Evolutionary conservation across 2,329 filamentous ascomycete genomes (phyloP).

Genomic region (Fusarium dimerum): DNA sequence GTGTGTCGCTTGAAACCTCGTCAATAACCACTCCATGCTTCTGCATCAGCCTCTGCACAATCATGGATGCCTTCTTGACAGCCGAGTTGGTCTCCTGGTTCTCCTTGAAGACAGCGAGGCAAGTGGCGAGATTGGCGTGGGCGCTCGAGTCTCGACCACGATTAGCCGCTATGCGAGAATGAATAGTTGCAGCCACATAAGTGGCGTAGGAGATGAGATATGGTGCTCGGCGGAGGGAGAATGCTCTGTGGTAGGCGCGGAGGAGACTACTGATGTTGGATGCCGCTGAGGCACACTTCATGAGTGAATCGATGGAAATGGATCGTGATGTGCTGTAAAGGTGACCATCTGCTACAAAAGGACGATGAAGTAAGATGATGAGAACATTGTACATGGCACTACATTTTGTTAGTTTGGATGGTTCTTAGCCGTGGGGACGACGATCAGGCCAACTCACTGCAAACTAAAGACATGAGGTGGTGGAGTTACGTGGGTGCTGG

Average conservation of each 20-base stretch:
- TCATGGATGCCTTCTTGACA: slow-evolving; percentile 45
- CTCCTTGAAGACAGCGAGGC: slow-evolving; percentile 47
- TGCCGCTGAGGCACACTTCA: slow-evolving; percentile 48
- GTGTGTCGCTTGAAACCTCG: slow-evolving; percentile 10
- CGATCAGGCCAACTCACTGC: slow-evolving; percentile 15
- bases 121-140: slow-evolving; percentile 42
- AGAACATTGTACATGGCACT: slow-evolving; percentile 52
- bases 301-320: slow-evolving; percentile 44
- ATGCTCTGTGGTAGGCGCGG: slow-evolving; percentile 45
- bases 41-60: slow-evolving; percentile 48
- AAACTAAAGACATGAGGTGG: slow-evolving; percentile 48
- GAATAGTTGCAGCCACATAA: slow-evolving; percentile 55
- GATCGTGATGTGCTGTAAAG: slow-evolving; percentile 43
- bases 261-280: slow-evolving; percentile 45
- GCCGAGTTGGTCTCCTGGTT: slow-evolving; percentile 54
- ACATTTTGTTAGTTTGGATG: background rate
- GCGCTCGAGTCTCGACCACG: slow-evolving; percentile 41
- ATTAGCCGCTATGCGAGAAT: slow-evolving; percentile 51
- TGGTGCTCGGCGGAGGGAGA: slow-evolving; percentile 47
- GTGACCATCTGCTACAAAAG: slow-evolving; percentile 52
- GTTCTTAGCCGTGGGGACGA: background rate
- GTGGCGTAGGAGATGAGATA: slow-evolving; percentile 58
- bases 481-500: slow-evolving; percentile 22
- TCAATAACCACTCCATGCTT: slow-evolving; percentile 38
- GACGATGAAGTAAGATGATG: slow-evolving; percentile 54